Evolutionary conservation across 768 basidiomycete genomes (phyloP).

Genomic region (Scleroderma bovista): DNA sequence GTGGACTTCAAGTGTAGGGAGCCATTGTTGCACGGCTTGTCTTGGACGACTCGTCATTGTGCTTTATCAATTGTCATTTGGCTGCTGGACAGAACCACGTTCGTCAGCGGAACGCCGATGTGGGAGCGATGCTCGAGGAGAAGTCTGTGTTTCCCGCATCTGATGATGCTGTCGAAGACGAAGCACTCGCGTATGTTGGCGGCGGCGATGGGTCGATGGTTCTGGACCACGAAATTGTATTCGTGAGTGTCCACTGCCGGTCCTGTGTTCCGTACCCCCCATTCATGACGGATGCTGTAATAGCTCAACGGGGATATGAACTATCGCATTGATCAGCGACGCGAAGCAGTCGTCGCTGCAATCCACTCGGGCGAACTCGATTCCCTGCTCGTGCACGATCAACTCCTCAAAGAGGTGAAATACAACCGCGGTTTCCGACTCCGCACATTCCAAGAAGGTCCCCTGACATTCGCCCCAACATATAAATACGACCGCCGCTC

Average conservation of each 20-base stretch:
- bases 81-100: slow-evolving; percentile 90
- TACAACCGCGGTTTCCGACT: slow-evolving; percentile 85
- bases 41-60: slow-evolving; percentile 87
- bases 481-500: slow-evolving; percentile 91
- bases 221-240: slow-evolving; percentile 91
- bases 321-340: slow-evolving; percentile 91
- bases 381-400: slow-evolving; percentile 70
- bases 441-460: slow-evolving; percentile 76
- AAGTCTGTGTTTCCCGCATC: slow-evolving; percentile 53
- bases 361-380: slow-evolving; percentile 63
- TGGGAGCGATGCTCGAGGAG: slow-evolving; percentile 83
- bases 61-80: slow-evolving; percentile 95
- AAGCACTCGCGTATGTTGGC: slow-evolving; percentile 67
- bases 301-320: slow-evolving; percentile 93
- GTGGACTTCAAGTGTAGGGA: slow-evolving; percentile 46
- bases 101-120: slow-evolving; percentile 79
- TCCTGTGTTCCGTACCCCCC: background rate
- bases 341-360: slow-evolving; percentile 73
- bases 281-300: background rate
- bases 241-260: slow-evolving; percentile 39
- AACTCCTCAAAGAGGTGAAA: slow-evolving; percentile 85
- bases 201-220: slow-evolving; percentile 93
- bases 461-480: slow-evolving; percentile 80
- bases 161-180: slow-evolving; percentile 37
- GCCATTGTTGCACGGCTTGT: slow-evolving; percentile 87